These are phyloP conservation scores for Ophiostoma montium DNA, from an alignment of 2,329 filamentous ascomycete species.

Conservation along the genomic window DNA sequence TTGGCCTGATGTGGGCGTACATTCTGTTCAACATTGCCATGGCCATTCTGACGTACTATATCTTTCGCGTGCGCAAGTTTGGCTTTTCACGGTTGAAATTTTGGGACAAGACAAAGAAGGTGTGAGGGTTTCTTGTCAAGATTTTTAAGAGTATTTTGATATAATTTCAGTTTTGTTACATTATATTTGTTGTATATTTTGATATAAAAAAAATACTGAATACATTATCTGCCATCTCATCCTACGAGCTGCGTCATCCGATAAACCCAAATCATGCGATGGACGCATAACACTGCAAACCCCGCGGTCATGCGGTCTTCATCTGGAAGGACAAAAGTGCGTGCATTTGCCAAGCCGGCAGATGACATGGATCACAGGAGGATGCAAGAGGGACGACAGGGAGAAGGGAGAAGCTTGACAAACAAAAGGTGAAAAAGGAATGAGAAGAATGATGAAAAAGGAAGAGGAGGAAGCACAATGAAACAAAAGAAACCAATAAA, in stretches of 20 bases:
- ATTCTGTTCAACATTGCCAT: slow-evolving; percentile 55
- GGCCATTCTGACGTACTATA: slow-evolving; percentile 8
- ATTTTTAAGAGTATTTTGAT: neutral
- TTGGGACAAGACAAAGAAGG: slow-evolving; percentile 6
- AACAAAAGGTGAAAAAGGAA: neutral
- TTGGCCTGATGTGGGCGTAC: slow-evolving; percentile 54
- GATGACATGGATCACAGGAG: no score
- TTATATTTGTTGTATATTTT: neutral
- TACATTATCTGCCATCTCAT: no score
- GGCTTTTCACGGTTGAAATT: slow-evolving; percentile 1
- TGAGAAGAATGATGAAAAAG: neutral
- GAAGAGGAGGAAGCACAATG: neutral
- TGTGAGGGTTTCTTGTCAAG: neutral
- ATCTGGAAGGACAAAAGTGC: no score
- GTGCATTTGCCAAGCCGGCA: no score
- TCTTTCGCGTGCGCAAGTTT: slow-evolving; percentile 8
- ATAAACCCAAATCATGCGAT: no score
- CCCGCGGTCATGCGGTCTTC: no score
- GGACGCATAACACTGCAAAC: no score
- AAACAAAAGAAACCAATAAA: slow-evolving; percentile 9
- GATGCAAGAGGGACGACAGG: neutral
- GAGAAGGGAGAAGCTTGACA: neutral
- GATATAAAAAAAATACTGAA: no score
- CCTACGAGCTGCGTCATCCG: no score
- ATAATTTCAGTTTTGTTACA: neutral